These are phyloP conservation scores for Cadophora luteo-olivacea DNA, from an alignment of 2,329 filamentous ascomycete genomes.

Conservation along the genomic window DNA sequence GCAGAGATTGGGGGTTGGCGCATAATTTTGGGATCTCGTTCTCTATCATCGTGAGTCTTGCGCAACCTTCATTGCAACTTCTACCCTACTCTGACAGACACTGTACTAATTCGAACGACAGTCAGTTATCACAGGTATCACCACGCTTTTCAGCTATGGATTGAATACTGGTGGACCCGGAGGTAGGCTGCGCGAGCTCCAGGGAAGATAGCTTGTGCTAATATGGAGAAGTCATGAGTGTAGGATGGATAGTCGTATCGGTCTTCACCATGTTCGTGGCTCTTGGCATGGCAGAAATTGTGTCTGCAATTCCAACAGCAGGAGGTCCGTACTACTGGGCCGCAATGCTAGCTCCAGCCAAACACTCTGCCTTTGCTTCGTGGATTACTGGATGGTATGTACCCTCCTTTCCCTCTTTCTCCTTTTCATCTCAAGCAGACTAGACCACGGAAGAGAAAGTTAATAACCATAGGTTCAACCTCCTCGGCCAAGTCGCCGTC, in stretches of 20 bases:
- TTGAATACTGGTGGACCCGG: constrained; percentile 60
- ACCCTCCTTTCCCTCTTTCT: neutral
- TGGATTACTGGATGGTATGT: constrained; percentile 54
- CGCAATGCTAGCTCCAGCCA: constrained; percentile 59
- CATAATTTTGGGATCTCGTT: constrained; percentile 69
- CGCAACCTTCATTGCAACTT: neutral
- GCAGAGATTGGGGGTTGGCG: constrained; percentile 61
- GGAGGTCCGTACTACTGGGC: constrained; percentile 68
- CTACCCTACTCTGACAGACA: neutral
- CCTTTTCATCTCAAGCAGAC: neutral
- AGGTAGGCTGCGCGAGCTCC: constrained; percentile 50
- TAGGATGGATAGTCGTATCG: constrained; percentile 61
- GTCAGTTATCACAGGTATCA: constrained; percentile 65
- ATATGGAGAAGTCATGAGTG: constrained; percentile 53
- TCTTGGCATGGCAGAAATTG: constrained; percentile 63
- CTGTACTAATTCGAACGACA: constrained; percentile 36
- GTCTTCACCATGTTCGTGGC: constrained; percentile 63
- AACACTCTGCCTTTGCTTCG: constrained; percentile 51
- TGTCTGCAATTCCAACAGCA: constrained; percentile 62
- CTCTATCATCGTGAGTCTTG: constrained; percentile 60
- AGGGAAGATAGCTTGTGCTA: constrained; percentile 17
- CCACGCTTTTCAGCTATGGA: constrained; percentile 63
- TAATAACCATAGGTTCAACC: constrained; percentile 49
- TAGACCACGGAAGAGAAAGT: neutral
- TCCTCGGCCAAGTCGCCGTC: constrained; percentile 56